Percentiles rank a stretch among this genome's conserved stretches.
phyloP scores from a whole-genome alignment of 345 rosid species.

The Moricandia arvensis region DNA sequence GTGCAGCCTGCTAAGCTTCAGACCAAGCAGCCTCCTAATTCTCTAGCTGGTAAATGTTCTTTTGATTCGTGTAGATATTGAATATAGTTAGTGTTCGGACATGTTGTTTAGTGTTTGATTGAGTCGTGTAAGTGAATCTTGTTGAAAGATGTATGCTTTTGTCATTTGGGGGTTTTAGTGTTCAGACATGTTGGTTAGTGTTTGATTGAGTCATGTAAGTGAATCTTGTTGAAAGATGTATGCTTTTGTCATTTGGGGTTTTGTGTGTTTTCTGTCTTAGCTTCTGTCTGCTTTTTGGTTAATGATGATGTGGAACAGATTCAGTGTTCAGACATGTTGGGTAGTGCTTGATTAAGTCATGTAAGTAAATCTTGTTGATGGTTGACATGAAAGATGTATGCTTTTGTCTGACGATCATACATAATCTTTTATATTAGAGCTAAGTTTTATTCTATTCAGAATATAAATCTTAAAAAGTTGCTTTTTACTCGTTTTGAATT shows the following conservation, averaged over 20 bases:
- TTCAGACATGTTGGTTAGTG: not conserved
- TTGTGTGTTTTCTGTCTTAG: too few relatives aligned
- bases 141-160: not conserved
- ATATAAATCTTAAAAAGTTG: not conserved
- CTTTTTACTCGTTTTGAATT: not conserved
- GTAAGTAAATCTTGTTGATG: not conserved
- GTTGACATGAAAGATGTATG: not conserved
- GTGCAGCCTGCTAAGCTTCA: slow-evolving; percentile 56
- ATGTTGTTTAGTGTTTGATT: not conserved
- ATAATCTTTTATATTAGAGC: not conserved
- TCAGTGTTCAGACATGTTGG: not conserved
- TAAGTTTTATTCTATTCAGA: not conserved
- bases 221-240: not conserved
- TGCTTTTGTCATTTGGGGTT: not conserved
- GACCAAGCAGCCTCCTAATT: slow-evolving; percentile 67
- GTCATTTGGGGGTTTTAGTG: not conserved
- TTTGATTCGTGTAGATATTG: not conserved
- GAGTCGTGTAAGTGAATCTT: not conserved
- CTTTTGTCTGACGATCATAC: not conserved
- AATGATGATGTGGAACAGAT: not conserved
- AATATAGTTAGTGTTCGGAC: not conserved
- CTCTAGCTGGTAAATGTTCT: slow-evolving; percentile 64
- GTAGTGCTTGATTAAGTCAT: not conserved
- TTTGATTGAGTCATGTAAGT: not conserved
- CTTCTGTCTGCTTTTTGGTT: not conserved